Base-by-base conservation (phyloP, 371 early-diverging fungal genomes). In the Synchytrium microbalum region DNA sequence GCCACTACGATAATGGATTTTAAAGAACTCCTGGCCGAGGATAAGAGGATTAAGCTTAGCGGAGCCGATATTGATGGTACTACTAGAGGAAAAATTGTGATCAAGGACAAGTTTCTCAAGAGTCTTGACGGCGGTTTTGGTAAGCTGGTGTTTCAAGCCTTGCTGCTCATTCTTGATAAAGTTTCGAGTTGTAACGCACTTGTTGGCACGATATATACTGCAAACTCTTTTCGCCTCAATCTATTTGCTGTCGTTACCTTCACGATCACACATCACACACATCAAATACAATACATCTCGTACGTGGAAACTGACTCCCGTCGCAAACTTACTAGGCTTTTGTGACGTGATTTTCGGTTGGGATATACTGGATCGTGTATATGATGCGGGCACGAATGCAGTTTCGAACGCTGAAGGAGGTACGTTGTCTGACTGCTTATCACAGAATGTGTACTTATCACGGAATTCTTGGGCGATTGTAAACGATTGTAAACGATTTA, bases 1-100 rank as follows among this genome's bases (percentile, higher is more conserved):
- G n/a, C n/a, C n/a, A n/a, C n/a, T n/a, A n/a, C n/a, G n/a, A n/a
- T n/a, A n/a, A n/a, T n/a, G n/a, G n/a, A n/a, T n/a, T n/a, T n/a
- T n/a, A n/a, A n/a, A n/a, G n/a, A n/a, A n/a, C n/a, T n/a, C n/a
- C n/a, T n/a, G n/a, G n/a, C 52, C 16, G n/a, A 51, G 16, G 52
- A 16, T n/a, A n/a, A 51, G 86, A 72, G 75, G 10, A 65, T 79
- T 58, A 83, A 83, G 57, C 77, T 87, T 10, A 83, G 86, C 13
- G 87, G 86, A n/a, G 78, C 84, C 1, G 90, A 92, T 68, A 83
- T 90, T 63, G 90, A 90, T 66, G 89, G 92, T 38, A 77, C 88
- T 26, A 71, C 89, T 27, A 78, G 89, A 27, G 92, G 90, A 31
- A 92, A 92, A 67, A 66, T 88, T 51, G 80, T 92, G 66, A 71